Percentiles rank a stretch among this genome's conserved stretches.
phyloP scores from a whole-genome alignment of 2,329 filamentous ascomycete genomes.

The Exophiala sideris region DNA sequence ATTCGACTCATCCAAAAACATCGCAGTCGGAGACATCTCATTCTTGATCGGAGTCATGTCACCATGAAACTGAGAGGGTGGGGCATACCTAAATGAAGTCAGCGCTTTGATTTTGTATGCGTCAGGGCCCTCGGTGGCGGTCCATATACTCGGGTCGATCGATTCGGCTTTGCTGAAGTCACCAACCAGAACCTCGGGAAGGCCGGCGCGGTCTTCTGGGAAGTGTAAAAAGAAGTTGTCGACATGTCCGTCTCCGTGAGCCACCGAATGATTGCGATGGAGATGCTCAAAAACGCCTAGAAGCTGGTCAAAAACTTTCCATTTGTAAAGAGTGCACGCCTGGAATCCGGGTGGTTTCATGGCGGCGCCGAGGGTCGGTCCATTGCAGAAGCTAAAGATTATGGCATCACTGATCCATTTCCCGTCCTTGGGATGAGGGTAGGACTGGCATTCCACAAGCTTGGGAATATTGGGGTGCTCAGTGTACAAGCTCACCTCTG shows the following conservation, averaged over 20 bases:
- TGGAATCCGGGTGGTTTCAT: not conserved
- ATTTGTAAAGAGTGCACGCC: conserved; percentile 1
- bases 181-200: conserved; percentile 11
- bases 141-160: not conserved
- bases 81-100: too few species aligned
- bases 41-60: too few species aligned
- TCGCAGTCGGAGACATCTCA: too few species aligned
- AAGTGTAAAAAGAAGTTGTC: conserved; percentile 19
- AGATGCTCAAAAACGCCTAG: conserved; percentile 4
- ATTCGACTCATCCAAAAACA: too few species aligned
- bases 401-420: not conserved
- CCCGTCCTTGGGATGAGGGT: not conserved
- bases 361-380: conserved; percentile 9
- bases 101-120: too few species aligned
- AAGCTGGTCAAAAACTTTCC: conserved; percentile 10
- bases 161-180: conserved; percentile 4
- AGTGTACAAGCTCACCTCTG: conserved; percentile 11
- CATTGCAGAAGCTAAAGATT: conserved; percentile 16
- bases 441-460: conserved; percentile 1
- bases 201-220: not conserved
- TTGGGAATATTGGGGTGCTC: conserved; percentile 3
- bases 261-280: conserved; percentile 4
- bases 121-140: too few species aligned
- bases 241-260: conserved; percentile 7
- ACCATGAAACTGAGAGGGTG: too few species aligned